phyloP scores from a whole-genome alignment of 179 eudicot genomes.

The Dionaea muscipula region DNA sequence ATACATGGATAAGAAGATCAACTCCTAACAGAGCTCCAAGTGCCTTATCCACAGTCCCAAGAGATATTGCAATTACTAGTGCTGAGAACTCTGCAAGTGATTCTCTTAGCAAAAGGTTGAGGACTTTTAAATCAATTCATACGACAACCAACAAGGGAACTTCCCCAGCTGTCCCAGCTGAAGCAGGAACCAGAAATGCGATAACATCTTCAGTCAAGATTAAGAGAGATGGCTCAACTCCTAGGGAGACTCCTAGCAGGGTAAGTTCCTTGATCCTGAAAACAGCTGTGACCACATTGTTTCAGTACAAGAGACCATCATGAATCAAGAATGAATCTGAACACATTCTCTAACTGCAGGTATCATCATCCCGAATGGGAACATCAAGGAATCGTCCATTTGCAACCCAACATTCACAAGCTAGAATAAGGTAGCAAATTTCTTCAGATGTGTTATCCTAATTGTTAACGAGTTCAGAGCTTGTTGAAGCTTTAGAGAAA shows the following conservation, averaged over 20 bases:
- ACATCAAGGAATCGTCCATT: conserved; percentile 18
- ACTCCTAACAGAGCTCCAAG: conserved; percentile 23
- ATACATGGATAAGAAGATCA: conserved; percentile 15
- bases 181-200: conserved; percentile 27
- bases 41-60: conserved; percentile 26
- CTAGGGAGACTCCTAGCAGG: conserved; percentile 35
- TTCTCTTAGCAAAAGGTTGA: conserved; percentile 19
- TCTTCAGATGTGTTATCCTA: no score
- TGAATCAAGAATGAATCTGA: no score
- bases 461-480: no score
- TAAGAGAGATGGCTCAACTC: conserved; percentile 25
- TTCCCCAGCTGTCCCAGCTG: conserved; percentile 21
- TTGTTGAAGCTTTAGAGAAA: background rate
- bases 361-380: conserved; percentile 25
- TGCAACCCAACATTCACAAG: conserved; percentile 29
- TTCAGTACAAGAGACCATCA: no score
- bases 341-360: conserved; percentile 29
- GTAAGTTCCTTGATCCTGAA: no score
- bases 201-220: conserved; percentile 32
- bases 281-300: no score
- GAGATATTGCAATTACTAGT: conserved; percentile 17
- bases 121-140: conserved; percentile 24
- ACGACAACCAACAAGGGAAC: conserved; percentile 36
- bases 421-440: conserved; percentile 5
- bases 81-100: conserved; percentile 18